Evolutionary conservation across 208 protist species (phyloP), one percentile per base, ranked within the genome.

Genomic region (Leishmania tropica): DNA sequence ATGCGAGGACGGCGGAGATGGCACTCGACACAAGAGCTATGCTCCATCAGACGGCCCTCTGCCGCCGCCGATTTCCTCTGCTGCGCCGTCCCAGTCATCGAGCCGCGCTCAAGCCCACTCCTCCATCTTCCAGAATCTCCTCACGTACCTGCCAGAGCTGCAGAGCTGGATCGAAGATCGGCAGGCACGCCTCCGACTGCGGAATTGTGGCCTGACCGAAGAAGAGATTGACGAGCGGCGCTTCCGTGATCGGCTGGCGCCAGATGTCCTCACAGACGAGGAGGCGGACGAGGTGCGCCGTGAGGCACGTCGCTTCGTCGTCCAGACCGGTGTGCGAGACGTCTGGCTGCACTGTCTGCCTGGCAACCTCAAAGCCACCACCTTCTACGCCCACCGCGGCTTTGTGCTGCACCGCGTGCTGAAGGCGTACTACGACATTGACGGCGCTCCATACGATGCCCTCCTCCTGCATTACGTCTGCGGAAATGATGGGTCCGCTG

Each of bases 311-410:
- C 40, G 83, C 74, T 87, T 87, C 35, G 58, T 90, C 0, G 73
- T 94, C 54, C 86, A 91, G 70, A 75, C 70, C 1, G 94, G 94
- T 48, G 74, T 95, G 37, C 65, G 53, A 1, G 91, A 94, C 78
- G 90, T 97, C 35, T 97, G 92, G 90, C 81, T 96, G 48, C 91
- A 97, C 80, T 96, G 93, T 76, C 70, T 96, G 19, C 87, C 90
- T 19, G 79, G 68, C 8, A 85, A 96, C 42, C 31, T 35, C 70
- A 77, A 68, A 45, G 83, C 95, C 19, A 73, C 83, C 24, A 47
- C 17, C 31, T 96, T 93, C 73, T 97, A 97, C 78, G 35, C 76
- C 37, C 85, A 81, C 28, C 81, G 88, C 42, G 89, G 89, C 79
- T 97, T 96, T 83, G 65, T 6, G 42, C 67, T 86, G 72, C 83